These are phyloP conservation scores for Dactylorhiza incarnata DNA, from an alignment of 106 monocot genomes.

Conservation along the genomic window DNA sequence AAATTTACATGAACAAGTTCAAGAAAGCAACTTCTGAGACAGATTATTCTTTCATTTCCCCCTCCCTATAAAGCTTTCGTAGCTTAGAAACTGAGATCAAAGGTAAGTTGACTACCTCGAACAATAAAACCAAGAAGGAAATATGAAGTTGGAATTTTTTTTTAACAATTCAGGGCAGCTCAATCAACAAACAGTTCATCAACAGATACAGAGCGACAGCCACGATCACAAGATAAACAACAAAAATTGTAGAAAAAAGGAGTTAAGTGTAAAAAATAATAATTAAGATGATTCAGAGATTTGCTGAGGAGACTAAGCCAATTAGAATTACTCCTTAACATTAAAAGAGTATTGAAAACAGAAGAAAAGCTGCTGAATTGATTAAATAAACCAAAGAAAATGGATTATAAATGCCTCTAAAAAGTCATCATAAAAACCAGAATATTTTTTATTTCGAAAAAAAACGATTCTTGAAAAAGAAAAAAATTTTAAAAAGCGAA, in stretches of 20 bases:
- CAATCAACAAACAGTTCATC: background rate
- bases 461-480: background rate
- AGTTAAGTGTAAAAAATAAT: too few species aligned
- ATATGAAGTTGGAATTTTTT: background rate
- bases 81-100: background rate
- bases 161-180: background rate
- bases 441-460: background rate
- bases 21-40: too few species aligned
- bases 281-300: background rate
- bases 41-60: background rate
- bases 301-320: background rate
- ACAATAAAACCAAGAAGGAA: background rate
- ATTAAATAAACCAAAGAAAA: background rate
- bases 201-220: too few species aligned
- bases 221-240: background rate
- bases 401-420: background rate
- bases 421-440: background rate
- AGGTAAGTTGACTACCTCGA: background rate
- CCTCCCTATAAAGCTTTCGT: background rate
- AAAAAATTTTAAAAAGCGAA: background rate
- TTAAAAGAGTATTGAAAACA: background rate
- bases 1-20: background rate
- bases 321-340: background rate
- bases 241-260: background rate
- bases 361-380: background rate